A percentile compares a stretch with the other conserved stretches of the same genome.
Conservation (phyloP, 257 asterid species). For the Penstemon eatonii region DNA sequence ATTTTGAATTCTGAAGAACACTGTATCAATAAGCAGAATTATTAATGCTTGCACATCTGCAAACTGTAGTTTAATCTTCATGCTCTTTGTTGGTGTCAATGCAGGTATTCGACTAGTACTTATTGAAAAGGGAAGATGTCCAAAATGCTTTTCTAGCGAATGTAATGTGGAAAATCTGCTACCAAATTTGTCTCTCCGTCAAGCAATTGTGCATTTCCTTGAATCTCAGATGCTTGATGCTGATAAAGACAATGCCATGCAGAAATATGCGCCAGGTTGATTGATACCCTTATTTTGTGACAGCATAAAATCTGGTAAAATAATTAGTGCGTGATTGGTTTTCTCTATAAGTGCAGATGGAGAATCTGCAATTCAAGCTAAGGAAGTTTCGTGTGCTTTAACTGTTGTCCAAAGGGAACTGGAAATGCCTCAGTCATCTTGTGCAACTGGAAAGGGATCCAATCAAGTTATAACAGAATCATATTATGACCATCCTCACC, state of each 20-base stretch:
- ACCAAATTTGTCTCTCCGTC: conserved; percentile 78
- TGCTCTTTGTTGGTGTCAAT: conserved; percentile 18
- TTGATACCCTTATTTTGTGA: conserved; percentile 7
- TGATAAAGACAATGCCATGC: conserved; percentile 48
- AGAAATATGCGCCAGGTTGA: conserved; percentile 73
- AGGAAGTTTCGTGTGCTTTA: conserved; percentile 53
- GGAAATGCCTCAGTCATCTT: conserved; percentile 70
- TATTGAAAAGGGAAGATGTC: conserved; percentile 66
- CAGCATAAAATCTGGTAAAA: conserved; percentile 11
- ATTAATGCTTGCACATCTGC: not conserved
- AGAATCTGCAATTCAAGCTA: conserved; percentile 80
- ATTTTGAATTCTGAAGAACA: conserved; percentile 4
- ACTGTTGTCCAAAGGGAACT: conserved; percentile 49
- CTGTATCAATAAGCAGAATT: not conserved
- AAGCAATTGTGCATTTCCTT: conserved; percentile 71
- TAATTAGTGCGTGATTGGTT: conserved; percentile 12
- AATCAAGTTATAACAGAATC: conserved; percentile 52
- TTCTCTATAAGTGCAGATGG: conserved; percentile 59
- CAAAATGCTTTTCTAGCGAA: conserved; percentile 75
- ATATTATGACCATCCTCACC: conserved; percentile 31
- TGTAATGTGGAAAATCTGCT: conserved; percentile 65
- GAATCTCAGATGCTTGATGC: conserved; percentile 56
- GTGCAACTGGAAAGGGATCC: conserved; percentile 71
- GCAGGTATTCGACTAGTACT: conserved; percentile 76
- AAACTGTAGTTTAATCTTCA: not conserved